Conservation (phyloP, 306 rosid genomes). For the Ziziphus jujuba region DNA sequence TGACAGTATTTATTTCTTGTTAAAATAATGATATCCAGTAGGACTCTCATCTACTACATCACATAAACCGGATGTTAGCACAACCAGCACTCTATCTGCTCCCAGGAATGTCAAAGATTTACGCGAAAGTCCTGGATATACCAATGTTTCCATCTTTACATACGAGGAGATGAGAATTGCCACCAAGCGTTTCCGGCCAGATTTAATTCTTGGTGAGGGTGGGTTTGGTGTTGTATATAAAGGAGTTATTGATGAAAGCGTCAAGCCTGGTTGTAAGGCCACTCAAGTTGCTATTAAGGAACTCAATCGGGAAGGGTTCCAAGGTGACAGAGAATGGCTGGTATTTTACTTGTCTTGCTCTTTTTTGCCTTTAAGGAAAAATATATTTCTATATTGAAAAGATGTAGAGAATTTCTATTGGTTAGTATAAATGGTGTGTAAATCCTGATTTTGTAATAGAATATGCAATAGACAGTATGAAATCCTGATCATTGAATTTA, state of each 20-base stretch:
- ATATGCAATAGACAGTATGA: too few relatives aligned
- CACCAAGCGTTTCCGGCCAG: conserved; percentile 81
- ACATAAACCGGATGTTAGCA: conserved; percentile 17
- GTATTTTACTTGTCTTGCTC: conserved; percentile 34
- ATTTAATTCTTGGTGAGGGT: conserved; percentile 86
- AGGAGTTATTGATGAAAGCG: conserved; percentile 73
- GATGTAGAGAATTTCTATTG: not conserved
- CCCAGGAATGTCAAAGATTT: conserved; percentile 72
- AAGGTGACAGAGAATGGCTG: conserved; percentile 99
- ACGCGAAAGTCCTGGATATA: conserved; percentile 60
- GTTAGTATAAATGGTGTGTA: not conserved
- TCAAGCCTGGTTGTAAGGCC: conserved; percentile 56
- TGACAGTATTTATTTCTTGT: not conserved
- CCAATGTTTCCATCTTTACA: conserved; percentile 68
- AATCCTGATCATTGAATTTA: too few relatives aligned
- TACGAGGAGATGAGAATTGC: conserved; percentile 73
- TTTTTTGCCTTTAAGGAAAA: not conserved
- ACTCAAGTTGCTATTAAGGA: conserved; percentile 89
- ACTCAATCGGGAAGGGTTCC: conserved; percentile 94
- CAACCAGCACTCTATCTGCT: conserved; percentile 30
- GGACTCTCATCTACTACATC: conserved; percentile 39
- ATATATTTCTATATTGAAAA: not conserved
- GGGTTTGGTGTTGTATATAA: conserved; percentile 96
- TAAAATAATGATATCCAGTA: conserved; percentile 24
- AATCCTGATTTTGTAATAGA: too few relatives aligned